Percentiles rank a stretch among this genome's conserved stretches.
phyloP scores from a whole-genome alignment of 2,329 filamentous ascomycete species.

The Aureobasidium subglaciale region DNA sequence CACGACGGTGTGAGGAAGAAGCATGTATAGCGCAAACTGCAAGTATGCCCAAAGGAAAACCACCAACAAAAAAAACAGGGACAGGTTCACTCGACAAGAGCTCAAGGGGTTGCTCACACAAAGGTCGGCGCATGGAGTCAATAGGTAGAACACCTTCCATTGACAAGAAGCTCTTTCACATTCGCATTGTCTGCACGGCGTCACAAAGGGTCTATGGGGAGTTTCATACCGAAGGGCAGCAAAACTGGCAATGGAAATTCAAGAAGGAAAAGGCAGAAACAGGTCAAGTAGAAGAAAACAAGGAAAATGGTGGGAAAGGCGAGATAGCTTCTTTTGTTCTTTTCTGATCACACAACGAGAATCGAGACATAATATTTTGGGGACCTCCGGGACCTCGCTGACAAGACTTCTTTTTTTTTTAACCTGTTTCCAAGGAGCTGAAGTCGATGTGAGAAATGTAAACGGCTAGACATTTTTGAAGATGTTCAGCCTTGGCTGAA shows the following conservation, averaged over 20 bases:
- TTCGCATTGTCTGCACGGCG: slow-evolving; percentile 3
- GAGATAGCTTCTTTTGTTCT: slow-evolving; percentile 6
- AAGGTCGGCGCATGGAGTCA: not conserved
- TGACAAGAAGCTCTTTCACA: not conserved
- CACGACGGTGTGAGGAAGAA: not conserved
- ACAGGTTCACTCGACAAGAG: not conserved
- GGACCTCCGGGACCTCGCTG: not conserved
- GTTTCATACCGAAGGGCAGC: too few relatives aligned
- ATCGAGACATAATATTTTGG: slow-evolving; percentile 1
- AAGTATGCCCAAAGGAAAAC: too few relatives aligned
- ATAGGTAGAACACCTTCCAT: not conserved
- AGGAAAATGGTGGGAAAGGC: too few relatives aligned
- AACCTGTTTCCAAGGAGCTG: not conserved
- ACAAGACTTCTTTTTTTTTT: not conserved
- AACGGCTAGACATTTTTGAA: too few relatives aligned
- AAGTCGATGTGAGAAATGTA: too few relatives aligned
- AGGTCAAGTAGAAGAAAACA: slow-evolving; percentile 3
- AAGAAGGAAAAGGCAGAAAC: not conserved
- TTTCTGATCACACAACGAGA: not conserved
- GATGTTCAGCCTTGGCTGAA: not conserved
- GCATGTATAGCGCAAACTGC: not conserved
- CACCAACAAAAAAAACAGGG: not conserved
- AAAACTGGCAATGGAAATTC: too few relatives aligned
- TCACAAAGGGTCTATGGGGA: not conserved
- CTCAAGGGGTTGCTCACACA: not conserved